Base-by-base conservation (phyloP, 2,329 filamentous ascomycete genomes). In the Aspergillus jensenii region DNA sequence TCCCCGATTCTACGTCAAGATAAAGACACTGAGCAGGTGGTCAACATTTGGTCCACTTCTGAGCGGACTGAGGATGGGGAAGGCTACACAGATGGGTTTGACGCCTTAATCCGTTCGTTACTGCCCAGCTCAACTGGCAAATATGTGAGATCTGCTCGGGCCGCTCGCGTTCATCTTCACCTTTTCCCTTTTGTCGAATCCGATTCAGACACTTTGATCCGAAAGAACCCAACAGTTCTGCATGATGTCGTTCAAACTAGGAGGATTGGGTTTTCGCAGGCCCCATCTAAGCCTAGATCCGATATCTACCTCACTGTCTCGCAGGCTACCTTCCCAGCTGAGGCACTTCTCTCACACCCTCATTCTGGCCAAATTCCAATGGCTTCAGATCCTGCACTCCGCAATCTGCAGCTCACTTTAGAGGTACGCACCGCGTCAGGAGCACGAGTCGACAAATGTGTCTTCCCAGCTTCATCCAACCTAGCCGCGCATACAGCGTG, bases 221-320 rank as follows among this genome's bases (percentile, higher is more conserved):
- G 90, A 68, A 87, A 89, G 48, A 96, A 91, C 3, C 95, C 95
- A 0, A 98, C 93, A 0, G 78, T 96, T 14, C 84, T 99, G 14
- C 89, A 96, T 51, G 88, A 89, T 52, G 85, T 98, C 59, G 82
- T 83, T 57, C 89, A 89, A 72, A 96, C 93, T 0, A 89, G 83
- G 67, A 95, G 95, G 72, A 93, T 98, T 73, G 95, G 93, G 2
- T 98, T 99, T 72, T 91, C 93, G 3, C 93, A 93, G 12, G 93
- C 93, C 2, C 93, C 95, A 0, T 92, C 89, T 0, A 93, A 91
- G 71, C 83, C 90, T 15, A 84, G 96, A 67, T 97, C 92, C 11
- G 96, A 99, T 72, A 98, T 99, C 51, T 99, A 99, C 71, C 76
- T 99, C 45, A 97, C 92, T 0, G 76, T 99, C 48, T 86, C 87